These are phyloP conservation scores for Camellia lanceoleosa DNA, from an alignment of 148 eudicot genomes.

Conservation along the genomic window DNA sequence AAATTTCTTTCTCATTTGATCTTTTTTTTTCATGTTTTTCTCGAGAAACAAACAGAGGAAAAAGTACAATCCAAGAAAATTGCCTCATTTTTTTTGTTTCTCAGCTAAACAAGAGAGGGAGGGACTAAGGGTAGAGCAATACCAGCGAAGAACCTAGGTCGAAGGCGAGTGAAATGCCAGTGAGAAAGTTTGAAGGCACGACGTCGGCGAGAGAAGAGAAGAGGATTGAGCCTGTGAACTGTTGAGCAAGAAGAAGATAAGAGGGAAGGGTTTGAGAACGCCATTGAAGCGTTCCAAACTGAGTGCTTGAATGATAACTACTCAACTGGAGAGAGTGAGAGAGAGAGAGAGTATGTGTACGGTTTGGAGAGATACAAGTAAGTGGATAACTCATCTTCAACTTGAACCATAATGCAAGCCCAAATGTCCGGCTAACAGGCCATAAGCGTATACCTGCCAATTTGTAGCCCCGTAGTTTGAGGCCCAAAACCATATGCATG, in stretches of 20 bases:
- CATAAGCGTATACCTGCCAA: no score
- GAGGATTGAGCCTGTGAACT: constrained; percentile 52
- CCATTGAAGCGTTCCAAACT: constrained; percentile 35
- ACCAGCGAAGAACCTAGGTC: constrained; percentile 48
- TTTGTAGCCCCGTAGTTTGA: no score
- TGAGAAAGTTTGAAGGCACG: constrained; percentile 30
- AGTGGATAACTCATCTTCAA: no score
- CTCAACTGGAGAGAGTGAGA: no score
- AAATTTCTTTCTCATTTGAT: neutral
- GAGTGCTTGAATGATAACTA: neutral
- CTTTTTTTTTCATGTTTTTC: neutral
- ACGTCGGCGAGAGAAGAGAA: constrained; percentile 51
- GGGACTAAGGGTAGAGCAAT: neutral
- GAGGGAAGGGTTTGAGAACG: constrained; percentile 49
- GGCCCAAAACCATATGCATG: no score
- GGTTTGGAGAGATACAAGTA: no score
- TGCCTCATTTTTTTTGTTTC: neutral
- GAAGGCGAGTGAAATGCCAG: constrained; percentile 23
- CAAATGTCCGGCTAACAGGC: no score
- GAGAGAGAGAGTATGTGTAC: neutral
- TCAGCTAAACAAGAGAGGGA: neutral
- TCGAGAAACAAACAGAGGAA: neutral
- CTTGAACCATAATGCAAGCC: no score
- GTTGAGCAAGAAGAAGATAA: constrained; percentile 45
- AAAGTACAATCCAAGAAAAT: neutral